Base-by-base conservation (phyloP, 2,329 filamentous ascomycete species). In the Graphium sp. region DNA sequence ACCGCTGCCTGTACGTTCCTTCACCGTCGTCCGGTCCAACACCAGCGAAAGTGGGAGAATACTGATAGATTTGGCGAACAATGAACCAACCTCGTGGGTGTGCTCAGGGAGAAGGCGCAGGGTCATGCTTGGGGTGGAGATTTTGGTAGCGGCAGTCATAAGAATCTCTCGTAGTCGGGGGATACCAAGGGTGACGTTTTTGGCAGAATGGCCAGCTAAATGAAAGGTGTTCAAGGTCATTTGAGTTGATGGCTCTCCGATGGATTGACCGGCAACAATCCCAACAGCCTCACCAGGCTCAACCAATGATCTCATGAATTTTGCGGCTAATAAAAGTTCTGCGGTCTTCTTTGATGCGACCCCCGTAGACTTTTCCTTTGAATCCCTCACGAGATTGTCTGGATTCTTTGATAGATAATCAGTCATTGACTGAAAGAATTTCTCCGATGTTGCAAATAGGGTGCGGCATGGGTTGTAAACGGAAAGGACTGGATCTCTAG, bases 211-310 rank as follows among this genome's bases (percentile, higher is more conserved):
- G 46, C 89, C 89, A 52, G 89, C 89, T 69, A 98, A 81, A 67
- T 98, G 89, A 70, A 98, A 98, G 17, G 91, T 98, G 56, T 98
- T 98, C 31, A 98, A 60, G 6, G 91, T 98, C 91, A 98, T 98
- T 52, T 98, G 89, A 8, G 89, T 98, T 3, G 85, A 94, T 7
- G 91, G 89, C 48, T 98, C 91, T 47, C 89, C 89, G 23, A 98
- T 75, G 18, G 87, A 95, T 53, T 98, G 89, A 7, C 85, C 85
- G 28, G 91, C 91, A 34, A 98, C 82, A 37, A 98, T 91, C 39
- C 89, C 89, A 16, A 98, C 85, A 16, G 89, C 87, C 56, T 98
- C 91, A 25, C 89, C 89, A 17, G 89, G 83, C 42, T 98, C 87
- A 15, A 94, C 79, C 7, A 94, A 66, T 2, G 85, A 93, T 40